Conservation (phyloP, 2,329 filamentous ascomycete genomes). For the Alternaria novae-zelandiae region DNA sequence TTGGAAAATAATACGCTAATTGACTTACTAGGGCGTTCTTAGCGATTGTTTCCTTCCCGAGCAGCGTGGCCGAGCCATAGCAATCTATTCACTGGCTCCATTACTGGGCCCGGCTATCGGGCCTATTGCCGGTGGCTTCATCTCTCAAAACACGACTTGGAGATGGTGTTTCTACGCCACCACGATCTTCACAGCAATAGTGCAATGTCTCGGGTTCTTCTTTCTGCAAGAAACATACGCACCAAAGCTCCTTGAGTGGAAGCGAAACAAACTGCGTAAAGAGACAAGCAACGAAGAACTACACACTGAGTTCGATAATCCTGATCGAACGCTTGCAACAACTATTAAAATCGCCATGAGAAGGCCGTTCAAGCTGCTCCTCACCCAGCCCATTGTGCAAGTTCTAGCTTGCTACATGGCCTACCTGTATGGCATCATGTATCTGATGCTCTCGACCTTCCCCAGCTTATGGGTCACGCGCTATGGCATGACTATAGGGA, state of each 20-base stretch:
- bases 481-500: slow-evolving; percentile 64
- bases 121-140: slow-evolving; percentile 70
- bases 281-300: slow-evolving; percentile 67
- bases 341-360: slow-evolving; percentile 51
- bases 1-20: neutral
- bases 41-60: slow-evolving; percentile 67
- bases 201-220: slow-evolving; percentile 68
- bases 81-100: slow-evolving; percentile 68
- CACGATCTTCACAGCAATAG: slow-evolving; percentile 65
- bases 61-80: slow-evolving; percentile 67
- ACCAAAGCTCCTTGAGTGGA: slow-evolving; percentile 65
- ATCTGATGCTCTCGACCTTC: slow-evolving; percentile 68
- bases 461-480: slow-evolving; percentile 62
- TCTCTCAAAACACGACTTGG: slow-evolving; percentile 69
- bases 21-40: slow-evolving; percentile 39
- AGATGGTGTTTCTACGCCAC: slow-evolving; percentile 76
- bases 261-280: slow-evolving; percentile 63
- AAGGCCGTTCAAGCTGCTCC: slow-evolving; percentile 63
- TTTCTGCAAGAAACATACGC: slow-evolving; percentile 71
- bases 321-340: slow-evolving; percentile 43
- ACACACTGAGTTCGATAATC: slow-evolving; percentile 58
- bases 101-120: slow-evolving; percentile 71
- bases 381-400: slow-evolving; percentile 67
- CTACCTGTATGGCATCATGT: slow-evolving; percentile 68
- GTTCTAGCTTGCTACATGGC: slow-evolving; percentile 62